Conservation (phyloP, 352 stramenopile genomes). For the Globisporangium spiculum region DNA sequence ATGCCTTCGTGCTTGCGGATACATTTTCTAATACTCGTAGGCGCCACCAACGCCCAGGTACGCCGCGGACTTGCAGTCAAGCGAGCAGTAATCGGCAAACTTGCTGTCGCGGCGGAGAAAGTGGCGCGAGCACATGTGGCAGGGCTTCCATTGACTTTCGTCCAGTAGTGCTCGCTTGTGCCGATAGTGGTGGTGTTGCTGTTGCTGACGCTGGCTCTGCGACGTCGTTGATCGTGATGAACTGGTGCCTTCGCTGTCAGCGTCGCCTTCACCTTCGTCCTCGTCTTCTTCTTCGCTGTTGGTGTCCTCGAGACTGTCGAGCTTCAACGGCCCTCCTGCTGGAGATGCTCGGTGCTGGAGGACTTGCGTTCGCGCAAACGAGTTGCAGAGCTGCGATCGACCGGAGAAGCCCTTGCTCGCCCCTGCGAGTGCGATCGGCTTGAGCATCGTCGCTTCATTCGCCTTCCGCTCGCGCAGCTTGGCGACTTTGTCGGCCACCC, state of each 20-base stretch:
- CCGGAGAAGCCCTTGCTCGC: slow-evolving; percentile 35
- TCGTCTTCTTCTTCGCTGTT: not conserved
- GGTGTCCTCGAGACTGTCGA: slow-evolving; percentile 13
- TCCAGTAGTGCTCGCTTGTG: slow-evolving; percentile 6
- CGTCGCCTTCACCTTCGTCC: not conserved
- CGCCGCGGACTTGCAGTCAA: slow-evolving; percentile 43
- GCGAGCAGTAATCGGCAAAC: slow-evolving; percentile 34
- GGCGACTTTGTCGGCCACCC: slow-evolving; percentile 4
- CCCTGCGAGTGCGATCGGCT: slow-evolving; percentile 32
- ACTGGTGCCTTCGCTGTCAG: not conserved
- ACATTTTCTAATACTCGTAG: not conserved
- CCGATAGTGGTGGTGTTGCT: not conserved
- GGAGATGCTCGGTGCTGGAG: not conserved
- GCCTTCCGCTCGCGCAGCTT: slow-evolving; percentile 1
- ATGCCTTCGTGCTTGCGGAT: not conserved
- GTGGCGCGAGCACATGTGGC: slow-evolving; percentile 34
- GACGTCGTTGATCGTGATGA: not conserved
- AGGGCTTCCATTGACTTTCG: slow-evolving; percentile 26
- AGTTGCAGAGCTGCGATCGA: slow-evolving; percentile 33
- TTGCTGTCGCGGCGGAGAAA: slow-evolving; percentile 29
- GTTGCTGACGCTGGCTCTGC: slow-evolving; percentile 10
- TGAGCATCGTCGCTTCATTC: slow-evolving; percentile 25
- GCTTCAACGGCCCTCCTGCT: not conserved
- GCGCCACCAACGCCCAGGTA: slow-evolving; percentile 20
- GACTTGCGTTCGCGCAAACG: slow-evolving; percentile 28